Base-by-base conservation (phyloP, 345 rosid species). In the Brassica rapa region DNA sequence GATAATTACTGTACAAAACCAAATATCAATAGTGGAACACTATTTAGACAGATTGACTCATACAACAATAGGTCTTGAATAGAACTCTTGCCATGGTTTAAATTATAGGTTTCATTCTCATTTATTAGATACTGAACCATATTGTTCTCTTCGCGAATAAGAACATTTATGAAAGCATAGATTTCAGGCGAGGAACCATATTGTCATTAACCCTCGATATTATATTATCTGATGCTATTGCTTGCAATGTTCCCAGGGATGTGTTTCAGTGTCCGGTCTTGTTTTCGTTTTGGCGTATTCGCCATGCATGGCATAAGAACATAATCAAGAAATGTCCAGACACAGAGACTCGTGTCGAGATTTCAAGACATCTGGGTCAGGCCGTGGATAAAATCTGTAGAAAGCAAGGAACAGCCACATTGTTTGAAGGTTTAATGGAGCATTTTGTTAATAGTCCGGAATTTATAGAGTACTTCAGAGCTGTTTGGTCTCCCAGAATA, bases 281-380 rank as follows among this genome's bases (percentile, higher is more conserved):
- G 85, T 56, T 93, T 81, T 87, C 93, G 39, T 88, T 90, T 81
- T 95, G 99, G 99, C 87, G 97, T 71, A 85, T 85, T 15, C 97
- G 93, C 55, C 94, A 89, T 63, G 80, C 91, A 24, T 95, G 98
- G 97, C 98, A 91, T 60, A 95, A 90, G 88, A 91, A 93, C 86
- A 77, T 95, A 83, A 70, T 89, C 65, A 91, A 86, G 87, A 89
- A 90, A 85, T 93, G 98, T 86, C 63, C 76, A 39, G 92, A 86
- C 75, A 84, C 70, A 60, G 91, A 86, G 77, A 83, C 74, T 80
- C 86, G 91, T 8, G 83, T 83, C 33, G 86, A 86, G 84, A 80
- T 95, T 46, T 86, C 90, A 8, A 87, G 76, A 79, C 87, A 57
- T 65, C 91, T 95, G 72, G 98, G 90, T 66, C 74, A 81, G 74